These are phyloP conservation scores for Geranomyces michiganensis DNA, from an alignment of 192 early-diverging fungal genomes.

Conservation along the genomic window DNA sequence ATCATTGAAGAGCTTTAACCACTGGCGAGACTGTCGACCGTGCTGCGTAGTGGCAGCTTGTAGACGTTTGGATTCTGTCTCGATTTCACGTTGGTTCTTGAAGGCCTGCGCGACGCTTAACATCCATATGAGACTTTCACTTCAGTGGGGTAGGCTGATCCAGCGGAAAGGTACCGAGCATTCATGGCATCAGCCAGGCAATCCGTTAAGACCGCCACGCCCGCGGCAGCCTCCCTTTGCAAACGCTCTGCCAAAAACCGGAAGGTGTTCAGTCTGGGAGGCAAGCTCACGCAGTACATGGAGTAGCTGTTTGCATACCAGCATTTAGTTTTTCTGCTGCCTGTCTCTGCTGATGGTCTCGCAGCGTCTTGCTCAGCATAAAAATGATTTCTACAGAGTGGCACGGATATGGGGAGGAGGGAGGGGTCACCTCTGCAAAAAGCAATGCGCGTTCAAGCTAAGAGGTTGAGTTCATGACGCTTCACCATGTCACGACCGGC, in stretches of 20 bases:
- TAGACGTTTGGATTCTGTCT: constrained; percentile 60
- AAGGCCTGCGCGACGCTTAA: constrained; percentile 60
- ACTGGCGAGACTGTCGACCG: constrained; percentile 72
- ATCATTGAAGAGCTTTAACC: constrained; percentile 73
- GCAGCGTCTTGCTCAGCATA: constrained; percentile 37
- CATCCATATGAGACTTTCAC: not conserved
- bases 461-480: no score
- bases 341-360: constrained; percentile 66
- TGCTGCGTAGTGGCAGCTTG: constrained; percentile 53
- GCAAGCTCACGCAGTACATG: not conserved
- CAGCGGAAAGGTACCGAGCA: constrained; percentile 14
- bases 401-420: no score
- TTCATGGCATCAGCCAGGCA: constrained; percentile 62
- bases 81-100: constrained; percentile 66
- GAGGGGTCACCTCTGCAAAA: no score
- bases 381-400: no score
- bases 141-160: not conserved
- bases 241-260: constrained; percentile 56
- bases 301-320: constrained; percentile 43
- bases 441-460: no score
- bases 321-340: constrained; percentile 49
- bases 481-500: no score
- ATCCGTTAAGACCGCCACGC: constrained; percentile 59
- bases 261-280: not conserved
- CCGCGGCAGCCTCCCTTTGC: constrained; percentile 54